These are phyloP conservation scores for Phalaenopsis equestris DNA, from an alignment of 106 monocot genomes.

Conservation along the genomic window DNA sequence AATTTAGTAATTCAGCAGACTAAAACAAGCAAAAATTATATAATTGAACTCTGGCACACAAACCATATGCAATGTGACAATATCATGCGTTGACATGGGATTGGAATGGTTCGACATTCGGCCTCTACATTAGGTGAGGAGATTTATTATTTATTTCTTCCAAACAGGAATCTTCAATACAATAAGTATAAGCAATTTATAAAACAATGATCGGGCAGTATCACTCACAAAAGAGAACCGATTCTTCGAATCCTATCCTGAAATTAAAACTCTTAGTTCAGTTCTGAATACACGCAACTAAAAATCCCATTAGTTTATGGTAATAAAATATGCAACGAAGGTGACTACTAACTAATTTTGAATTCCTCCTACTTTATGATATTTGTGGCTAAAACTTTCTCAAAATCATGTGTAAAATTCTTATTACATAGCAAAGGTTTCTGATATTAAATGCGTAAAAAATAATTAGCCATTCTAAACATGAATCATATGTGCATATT, in stretches of 20 bases:
- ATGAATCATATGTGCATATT: no score
- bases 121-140: not conserved
- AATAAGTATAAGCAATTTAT: not conserved
- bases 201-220: not conserved
- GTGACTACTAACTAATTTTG: not conserved
- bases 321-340: no score
- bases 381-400: not conserved
- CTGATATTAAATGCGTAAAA: not conserved
- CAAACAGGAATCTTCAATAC: not conserved
- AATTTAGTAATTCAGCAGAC: not conserved
- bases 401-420: not conserved
- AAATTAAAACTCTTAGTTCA: no score
- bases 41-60: not conserved
- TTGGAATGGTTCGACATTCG: no score
- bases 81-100: not conserved
- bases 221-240: no score
- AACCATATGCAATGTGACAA: not conserved
- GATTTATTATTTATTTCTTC: not conserved
- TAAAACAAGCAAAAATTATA: constrained; percentile 2
- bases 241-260: no score
- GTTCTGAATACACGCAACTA: no score
- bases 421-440: not conserved
- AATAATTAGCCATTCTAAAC: no score
- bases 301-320: no score
- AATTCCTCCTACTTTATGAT: not conserved